Evolutionary conservation across 306 rosid species (phyloP).

Genomic region (Begonia masoniana): DNA sequence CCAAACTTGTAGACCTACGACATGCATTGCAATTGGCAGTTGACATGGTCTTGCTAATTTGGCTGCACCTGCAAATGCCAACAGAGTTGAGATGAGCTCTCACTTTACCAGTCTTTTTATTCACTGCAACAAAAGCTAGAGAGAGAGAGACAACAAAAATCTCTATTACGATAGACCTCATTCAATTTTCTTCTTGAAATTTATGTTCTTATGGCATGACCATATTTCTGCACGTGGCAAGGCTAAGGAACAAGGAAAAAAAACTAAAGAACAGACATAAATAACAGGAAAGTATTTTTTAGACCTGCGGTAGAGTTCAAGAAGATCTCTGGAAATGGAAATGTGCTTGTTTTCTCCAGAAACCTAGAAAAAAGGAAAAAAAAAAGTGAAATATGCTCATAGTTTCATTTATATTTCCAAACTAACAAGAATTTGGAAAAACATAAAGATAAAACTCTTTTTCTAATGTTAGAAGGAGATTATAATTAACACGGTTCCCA

Average conservation of each 20-base stretch:
- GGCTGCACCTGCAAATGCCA: constrained; percentile 55
- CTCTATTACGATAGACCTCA: too few relatives aligned
- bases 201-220: too few relatives aligned
- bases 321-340: constrained; percentile 50
- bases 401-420: not conserved
- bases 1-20: constrained; percentile 44
- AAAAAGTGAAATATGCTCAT: not conserved
- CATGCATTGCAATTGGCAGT: constrained; percentile 52
- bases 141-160: too few relatives aligned
- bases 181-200: too few relatives aligned
- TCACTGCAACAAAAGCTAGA: too few relatives aligned
- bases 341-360: constrained; percentile 25
- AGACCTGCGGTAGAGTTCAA: constrained; percentile 56
- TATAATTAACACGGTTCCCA: constrained; percentile 29
- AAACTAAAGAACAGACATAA: not conserved
- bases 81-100: not conserved
- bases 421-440: too few relatives aligned
- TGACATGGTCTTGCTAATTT: constrained; percentile 40
- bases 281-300: constrained; percentile 1
- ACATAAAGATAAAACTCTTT: too few relatives aligned
- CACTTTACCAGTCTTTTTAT: too few relatives aligned
- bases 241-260: not conserved
- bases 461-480: constrained; percentile 1
- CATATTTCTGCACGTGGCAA: not conserved
- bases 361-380: constrained; percentile 20